Conservation (phyloP, 2,329 filamentous ascomycete species). For the Phialocephala subalpina region DNA sequence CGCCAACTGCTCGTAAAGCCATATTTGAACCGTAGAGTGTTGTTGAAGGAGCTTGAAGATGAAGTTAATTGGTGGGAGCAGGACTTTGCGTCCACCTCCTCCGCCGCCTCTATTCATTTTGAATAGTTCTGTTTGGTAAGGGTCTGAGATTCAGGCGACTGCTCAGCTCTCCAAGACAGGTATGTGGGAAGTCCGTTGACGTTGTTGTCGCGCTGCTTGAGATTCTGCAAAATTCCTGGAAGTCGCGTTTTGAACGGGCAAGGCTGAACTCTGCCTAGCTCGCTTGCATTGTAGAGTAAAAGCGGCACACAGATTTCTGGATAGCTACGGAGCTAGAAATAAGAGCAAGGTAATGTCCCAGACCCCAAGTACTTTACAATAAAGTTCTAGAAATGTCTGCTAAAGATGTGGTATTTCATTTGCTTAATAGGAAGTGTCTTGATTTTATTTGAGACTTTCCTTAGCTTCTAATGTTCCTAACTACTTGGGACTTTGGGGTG, state of each 20-base stretch:
- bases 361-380: too few relatives aligned
- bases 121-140: neutral
- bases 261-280: slow-evolving; percentile 6
- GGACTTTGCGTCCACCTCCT: slow-evolving; percentile 65
- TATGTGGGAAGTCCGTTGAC: neutral
- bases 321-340: too few relatives aligned
- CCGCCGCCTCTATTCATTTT: slow-evolving; percentile 46
- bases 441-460: too few relatives aligned
- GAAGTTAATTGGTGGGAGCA: slow-evolving; percentile 83
- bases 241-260: neutral
- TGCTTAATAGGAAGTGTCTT: too few relatives aligned
- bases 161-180: neutral
- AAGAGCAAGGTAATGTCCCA: too few relatives aligned
- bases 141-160: neutral
- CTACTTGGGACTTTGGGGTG: too few relatives aligned
- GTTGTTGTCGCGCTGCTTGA: slow-evolving; percentile 3
- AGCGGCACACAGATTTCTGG: too few relatives aligned
- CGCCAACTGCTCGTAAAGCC: slow-evolving; percentile 95
- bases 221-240: slow-evolving; percentile 6
- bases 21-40: slow-evolving; percentile 86
- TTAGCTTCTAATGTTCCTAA: too few relatives aligned
- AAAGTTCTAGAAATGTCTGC: too few relatives aligned
- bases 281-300: too few relatives aligned
- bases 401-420: too few relatives aligned
- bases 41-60: slow-evolving; percentile 89